A percentile compares a stretch with the other conserved stretches of the same genome.
These are phyloP conservation scores for Pseudoturritis turrita DNA, from an alignment of 345 rosid species.

Conservation along the genomic window DNA sequence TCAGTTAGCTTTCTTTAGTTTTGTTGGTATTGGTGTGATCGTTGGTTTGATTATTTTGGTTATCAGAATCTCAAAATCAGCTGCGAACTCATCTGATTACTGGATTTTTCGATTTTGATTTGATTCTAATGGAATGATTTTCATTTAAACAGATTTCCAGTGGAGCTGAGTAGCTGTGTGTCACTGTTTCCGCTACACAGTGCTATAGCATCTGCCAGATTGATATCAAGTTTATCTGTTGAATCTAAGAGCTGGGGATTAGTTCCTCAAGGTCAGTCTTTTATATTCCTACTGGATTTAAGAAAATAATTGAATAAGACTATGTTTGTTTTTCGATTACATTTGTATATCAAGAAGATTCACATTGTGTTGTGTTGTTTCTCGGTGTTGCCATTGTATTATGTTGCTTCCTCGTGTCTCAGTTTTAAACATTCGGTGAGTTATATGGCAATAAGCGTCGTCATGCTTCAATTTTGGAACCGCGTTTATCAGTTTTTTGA, in stretches of 20 bases:
- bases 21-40: neutral
- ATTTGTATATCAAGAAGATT: neutral
- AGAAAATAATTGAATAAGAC: neutral
- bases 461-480: neutral
- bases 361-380: neutral
- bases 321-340: neutral
- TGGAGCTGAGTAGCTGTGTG: slow-evolving; percentile 47
- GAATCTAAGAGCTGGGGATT: slow-evolving; percentile 59
- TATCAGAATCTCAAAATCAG: no score
- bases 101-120: neutral
- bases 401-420: neutral
- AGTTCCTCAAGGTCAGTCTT: slow-evolving; percentile 66
- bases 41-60: no score
- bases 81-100: no score
- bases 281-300: neutral
- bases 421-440: neutral
- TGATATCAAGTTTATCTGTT: slow-evolving; percentile 58
- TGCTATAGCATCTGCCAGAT: slow-evolving; percentile 61
- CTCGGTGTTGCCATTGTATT: neutral
- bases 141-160: slow-evolving; percentile 49
- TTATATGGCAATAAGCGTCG: neutral
- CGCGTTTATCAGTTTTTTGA: neutral
- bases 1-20: neutral
- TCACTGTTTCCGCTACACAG: slow-evolving; percentile 65
- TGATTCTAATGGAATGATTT: neutral